phyloP scores from a whole-genome alignment of 73 alveolate species.

The Paramecium primaurelia region DNA sequence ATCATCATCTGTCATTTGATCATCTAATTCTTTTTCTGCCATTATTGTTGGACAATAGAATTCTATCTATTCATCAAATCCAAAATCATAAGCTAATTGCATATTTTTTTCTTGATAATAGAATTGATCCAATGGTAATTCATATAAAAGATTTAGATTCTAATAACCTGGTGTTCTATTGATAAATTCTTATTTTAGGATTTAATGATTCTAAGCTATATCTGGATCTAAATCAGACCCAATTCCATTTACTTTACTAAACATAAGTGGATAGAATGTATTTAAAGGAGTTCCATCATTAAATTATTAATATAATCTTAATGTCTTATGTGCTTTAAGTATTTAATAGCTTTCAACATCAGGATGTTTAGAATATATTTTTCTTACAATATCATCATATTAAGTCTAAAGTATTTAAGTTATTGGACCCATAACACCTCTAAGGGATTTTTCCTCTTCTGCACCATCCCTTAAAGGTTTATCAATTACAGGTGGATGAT shows the following conservation, averaged over 20 bases:
- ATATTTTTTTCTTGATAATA: conserved; percentile 41
- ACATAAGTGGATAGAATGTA: background rate
- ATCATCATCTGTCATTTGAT: conserved; percentile 59
- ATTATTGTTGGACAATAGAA: conserved; percentile 34
- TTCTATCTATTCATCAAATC: conserved; percentile 38
- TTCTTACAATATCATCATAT: conserved; percentile 24
- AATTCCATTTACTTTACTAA: background rate
- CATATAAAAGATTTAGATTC: conserved; percentile 35
- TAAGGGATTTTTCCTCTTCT: conserved; percentile 54
- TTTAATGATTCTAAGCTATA: background rate
- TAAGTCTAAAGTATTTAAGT: background rate
- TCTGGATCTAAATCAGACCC: conserved; percentile 58
- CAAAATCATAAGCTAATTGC: conserved; percentile 47
- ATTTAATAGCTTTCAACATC: conserved; percentile 20
- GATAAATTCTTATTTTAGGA: background rate
- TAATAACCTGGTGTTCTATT: conserved; percentile 23
- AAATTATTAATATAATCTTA: conserved; percentile 2
- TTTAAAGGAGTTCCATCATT: conserved; percentile 25
- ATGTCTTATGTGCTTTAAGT: conserved; percentile 45
- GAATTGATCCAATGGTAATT: conserved; percentile 35
- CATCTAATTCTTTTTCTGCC: conserved; percentile 51
- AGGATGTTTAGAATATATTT: background rate
- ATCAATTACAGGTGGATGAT: conserved; percentile 53
- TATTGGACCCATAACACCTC: conserved; percentile 52
- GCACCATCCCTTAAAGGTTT: conserved; percentile 51